A percentile compares a stretch with the other conserved stretches of the same genome.
phyloP scores from a whole-genome alignment of 129 eudicot species.

The Solidago caesia region DNA sequence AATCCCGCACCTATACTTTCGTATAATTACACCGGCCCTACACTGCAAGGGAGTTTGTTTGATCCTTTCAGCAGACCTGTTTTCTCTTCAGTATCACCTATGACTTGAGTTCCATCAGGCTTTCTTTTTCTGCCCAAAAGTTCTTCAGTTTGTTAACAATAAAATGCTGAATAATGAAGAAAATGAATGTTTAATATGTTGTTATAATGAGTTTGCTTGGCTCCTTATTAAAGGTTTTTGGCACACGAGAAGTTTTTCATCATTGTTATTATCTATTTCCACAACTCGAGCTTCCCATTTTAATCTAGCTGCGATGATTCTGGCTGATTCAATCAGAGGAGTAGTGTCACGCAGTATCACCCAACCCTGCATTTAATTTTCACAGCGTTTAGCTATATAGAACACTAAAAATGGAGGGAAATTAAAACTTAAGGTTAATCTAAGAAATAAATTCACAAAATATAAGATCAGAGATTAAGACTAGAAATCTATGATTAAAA shows the following conservation, averaged over 20 bases:
- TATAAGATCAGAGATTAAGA: neutral
- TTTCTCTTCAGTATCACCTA: slow-evolving; percentile 19
- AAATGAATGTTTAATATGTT: slow-evolving; percentile 42
- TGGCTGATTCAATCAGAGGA: slow-evolving; percentile 64
- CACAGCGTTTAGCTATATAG: slow-evolving; percentile 21
- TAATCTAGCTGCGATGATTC: slow-evolving; percentile 57
- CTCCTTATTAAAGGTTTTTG: slow-evolving; percentile 84
- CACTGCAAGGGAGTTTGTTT: slow-evolving; percentile 25
- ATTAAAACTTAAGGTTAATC: neutral
- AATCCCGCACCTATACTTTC: slow-evolving; percentile 43
- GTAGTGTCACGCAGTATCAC: slow-evolving; percentile 67
- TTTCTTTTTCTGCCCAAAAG: slow-evolving; percentile 56
- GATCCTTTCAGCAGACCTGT: slow-evolving; percentile 22
- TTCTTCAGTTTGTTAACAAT: slow-evolving; percentile 32
- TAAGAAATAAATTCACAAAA: neutral
- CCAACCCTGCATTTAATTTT: slow-evolving; percentile 73
- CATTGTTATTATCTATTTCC: slow-evolving; percentile 78
- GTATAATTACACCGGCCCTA: slow-evolving; percentile 71
- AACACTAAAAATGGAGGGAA: neutral
- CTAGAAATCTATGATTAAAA: no score
- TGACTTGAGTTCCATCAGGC: slow-evolving; percentile 34
- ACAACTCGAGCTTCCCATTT: slow-evolving; percentile 98
- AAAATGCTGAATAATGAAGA: slow-evolving; percentile 29
- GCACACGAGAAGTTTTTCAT: slow-evolving; percentile 88
- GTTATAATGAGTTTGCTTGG: slow-evolving; percentile 44